Conservation (phyloP, 352 stramenopile genomes). For the Phytophthora pinifolia region DNA sequence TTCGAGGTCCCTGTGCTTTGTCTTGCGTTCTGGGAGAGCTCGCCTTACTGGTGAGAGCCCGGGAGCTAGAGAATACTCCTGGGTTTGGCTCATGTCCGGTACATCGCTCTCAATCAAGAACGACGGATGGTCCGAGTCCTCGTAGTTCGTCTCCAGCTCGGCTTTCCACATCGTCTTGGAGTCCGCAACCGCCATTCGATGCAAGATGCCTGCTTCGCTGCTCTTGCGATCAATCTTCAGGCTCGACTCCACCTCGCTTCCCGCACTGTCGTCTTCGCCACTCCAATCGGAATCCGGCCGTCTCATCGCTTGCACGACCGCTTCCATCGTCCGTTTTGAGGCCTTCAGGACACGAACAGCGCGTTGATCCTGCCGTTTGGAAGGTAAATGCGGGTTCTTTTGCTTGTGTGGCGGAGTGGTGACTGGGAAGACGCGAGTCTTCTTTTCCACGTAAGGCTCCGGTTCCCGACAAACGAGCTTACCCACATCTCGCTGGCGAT, state of each 20-base stretch:
- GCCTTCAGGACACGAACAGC: constrained; percentile 49
- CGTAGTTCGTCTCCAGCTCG: constrained; percentile 49
- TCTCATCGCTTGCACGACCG: constrained; percentile 39
- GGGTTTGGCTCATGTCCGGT: background rate
- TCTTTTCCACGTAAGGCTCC: constrained; percentile 40
- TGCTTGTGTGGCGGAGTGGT: constrained; percentile 31
- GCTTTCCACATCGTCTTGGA: constrained; percentile 54
- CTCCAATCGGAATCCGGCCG: background rate
- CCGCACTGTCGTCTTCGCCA: constrained; percentile 3
- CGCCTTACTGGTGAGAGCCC: constrained; percentile 23
- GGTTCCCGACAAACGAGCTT: constrained; percentile 57
- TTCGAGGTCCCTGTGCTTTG: constrained; percentile 63
- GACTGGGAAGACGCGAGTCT: constrained; percentile 34
- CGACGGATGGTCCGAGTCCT: constrained; percentile 30
- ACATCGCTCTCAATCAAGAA: constrained; percentile 3
- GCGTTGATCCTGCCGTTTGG: constrained; percentile 56
- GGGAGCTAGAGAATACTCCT: constrained; percentile 10
- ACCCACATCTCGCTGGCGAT: constrained; percentile 63
- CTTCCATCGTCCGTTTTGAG: constrained; percentile 41
- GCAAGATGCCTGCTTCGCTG: constrained; percentile 54
- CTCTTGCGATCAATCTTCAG: constrained; percentile 43
- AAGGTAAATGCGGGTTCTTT: constrained; percentile 38
- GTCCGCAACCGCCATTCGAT: constrained; percentile 52
- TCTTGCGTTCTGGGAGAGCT: constrained; percentile 57
- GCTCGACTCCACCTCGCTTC: constrained; percentile 17